phyloP scores from a whole-genome alignment of 2,329 filamentous ascomycete species.

The Scytalidium lignicola region DNA sequence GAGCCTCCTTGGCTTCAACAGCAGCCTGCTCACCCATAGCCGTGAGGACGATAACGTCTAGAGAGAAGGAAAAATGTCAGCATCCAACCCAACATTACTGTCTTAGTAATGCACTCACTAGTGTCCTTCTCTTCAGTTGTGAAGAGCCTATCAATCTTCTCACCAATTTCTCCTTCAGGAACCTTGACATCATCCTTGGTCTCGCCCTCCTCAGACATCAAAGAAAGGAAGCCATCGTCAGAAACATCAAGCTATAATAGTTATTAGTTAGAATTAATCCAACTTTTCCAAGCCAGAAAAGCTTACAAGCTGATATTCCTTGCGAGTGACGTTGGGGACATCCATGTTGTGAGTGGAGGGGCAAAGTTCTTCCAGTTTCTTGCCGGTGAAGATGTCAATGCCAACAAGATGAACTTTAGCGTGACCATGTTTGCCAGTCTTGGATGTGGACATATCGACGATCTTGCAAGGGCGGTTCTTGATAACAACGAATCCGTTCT shows the following conservation, averaged over 20 bases:
- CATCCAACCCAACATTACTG: constrained; percentile 14
- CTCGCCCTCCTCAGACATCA: constrained; percentile 81
- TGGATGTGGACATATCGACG: constrained; percentile 99
- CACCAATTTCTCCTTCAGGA: constrained; percentile 82
- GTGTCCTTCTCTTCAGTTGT: constrained; percentile 81
- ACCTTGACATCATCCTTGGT: constrained; percentile 94
- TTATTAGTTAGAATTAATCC: background rate
- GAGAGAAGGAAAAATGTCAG: constrained; percentile 4
- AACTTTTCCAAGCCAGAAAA: background rate
- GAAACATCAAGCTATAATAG: constrained; percentile 74
- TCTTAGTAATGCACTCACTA: constrained; percentile 57
- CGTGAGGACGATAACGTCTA: constrained; percentile 87
- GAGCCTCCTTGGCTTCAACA: constrained; percentile 92
- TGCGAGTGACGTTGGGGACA: constrained; percentile 86
- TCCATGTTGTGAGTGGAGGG: constrained; percentile 98
- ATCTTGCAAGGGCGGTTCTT: constrained; percentile 99
- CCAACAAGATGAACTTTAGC: constrained; percentile 99
- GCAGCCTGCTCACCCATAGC: constrained; percentile 94
- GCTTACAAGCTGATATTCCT: constrained; percentile 92
- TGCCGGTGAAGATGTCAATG: constrained; percentile 98
- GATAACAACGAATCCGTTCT: constrained; percentile 98
- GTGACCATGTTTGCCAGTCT: constrained; percentile 99
- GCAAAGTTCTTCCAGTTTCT: constrained; percentile 99
- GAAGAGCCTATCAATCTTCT: constrained; percentile 81
- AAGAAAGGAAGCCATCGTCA: constrained; percentile 90